Evolutionary conservation across 148 eudicot genomes (phyloP).

Genomic region (Silene conica): DNA sequence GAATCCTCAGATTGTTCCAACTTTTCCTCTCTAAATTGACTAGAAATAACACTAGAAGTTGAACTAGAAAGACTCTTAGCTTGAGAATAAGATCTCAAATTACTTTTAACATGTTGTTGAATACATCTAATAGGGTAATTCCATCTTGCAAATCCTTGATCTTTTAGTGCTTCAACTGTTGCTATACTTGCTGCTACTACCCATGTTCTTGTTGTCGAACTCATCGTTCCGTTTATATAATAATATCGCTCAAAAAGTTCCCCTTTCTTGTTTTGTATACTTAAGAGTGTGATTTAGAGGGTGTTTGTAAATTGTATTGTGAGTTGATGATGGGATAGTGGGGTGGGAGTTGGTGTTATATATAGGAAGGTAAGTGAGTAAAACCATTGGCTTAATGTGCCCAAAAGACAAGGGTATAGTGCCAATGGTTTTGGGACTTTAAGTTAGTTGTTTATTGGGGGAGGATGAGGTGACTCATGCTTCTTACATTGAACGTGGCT

Average conservation of each 20-base stretch:
- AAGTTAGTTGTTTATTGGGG: too few species aligned
- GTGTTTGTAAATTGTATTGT: background rate
- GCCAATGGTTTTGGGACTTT: too few species aligned
- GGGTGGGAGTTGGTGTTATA: background rate
- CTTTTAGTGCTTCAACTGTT: slow-evolving; percentile 24
- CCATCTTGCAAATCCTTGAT: slow-evolving; percentile 24
- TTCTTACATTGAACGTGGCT: too few species aligned
- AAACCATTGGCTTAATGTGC: slow-evolving; percentile 2
- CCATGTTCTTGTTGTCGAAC: slow-evolving; percentile 7
- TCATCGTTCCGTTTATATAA: background rate
- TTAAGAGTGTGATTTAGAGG: background rate
- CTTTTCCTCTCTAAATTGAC: background rate
- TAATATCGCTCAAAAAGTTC: background rate
- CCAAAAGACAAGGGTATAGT: too few species aligned
- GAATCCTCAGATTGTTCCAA: slow-evolving; percentile 18
- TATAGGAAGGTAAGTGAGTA: background rate
- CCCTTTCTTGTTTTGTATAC: background rate
- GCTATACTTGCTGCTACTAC: slow-evolving; percentile 24
- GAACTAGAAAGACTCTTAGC: background rate
- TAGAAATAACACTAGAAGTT: background rate
- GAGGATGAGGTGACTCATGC: too few species aligned
- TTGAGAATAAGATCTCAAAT: slow-evolving; percentile 4
- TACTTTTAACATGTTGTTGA: slow-evolving; percentile 7
- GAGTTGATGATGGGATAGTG: background rate
- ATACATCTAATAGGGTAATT: slow-evolving; percentile 13